Evolutionary conservation across 2,329 filamentous ascomycete species (phyloP).

Genomic region (Lachnellula hyalina): DNA sequence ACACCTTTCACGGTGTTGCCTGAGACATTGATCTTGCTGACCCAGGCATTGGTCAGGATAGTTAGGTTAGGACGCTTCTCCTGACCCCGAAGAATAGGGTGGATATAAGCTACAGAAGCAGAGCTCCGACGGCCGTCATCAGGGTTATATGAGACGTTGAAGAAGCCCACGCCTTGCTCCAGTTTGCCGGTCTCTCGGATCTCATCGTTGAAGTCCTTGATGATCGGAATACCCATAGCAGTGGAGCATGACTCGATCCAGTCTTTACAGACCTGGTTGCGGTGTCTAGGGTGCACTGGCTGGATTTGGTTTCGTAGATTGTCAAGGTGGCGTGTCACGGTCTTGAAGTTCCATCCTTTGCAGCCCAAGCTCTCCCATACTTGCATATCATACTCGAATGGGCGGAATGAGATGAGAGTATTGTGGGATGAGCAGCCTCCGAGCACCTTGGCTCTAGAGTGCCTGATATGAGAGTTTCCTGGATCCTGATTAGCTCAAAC

Average conservation of each 20-base stretch:
- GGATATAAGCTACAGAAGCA: conserved; percentile 87
- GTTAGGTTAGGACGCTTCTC: conserved; percentile 81
- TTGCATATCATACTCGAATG: conserved; percentile 82
- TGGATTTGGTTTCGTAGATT: conserved; percentile 86
- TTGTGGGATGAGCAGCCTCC: conserved; percentile 93
- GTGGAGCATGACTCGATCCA: conserved; percentile 79
- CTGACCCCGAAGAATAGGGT: conserved; percentile 79
- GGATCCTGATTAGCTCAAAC: conserved; percentile 15
- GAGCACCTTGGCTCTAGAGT: conserved; percentile 87
- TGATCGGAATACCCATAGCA: conserved; percentile 73
- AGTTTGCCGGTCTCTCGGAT: conserved; percentile 70
- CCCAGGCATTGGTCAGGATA: conserved; percentile 82
- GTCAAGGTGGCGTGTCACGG: conserved; percentile 74
- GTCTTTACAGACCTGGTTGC: conserved; percentile 87
- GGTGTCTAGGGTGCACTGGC: conserved; percentile 77
- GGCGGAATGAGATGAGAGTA: conserved; percentile 87
- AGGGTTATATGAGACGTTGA: conserved; percentile 86
- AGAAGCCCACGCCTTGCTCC: conserved; percentile 77
- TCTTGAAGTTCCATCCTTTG: conserved; percentile 81
- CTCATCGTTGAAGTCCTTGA: conserved; percentile 81
- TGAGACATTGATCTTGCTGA: conserved; percentile 71
- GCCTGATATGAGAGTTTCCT: conserved; percentile 87
- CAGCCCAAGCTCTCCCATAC: conserved; percentile 79
- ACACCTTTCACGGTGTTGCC: conserved; percentile 69
- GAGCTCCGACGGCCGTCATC: conserved; percentile 80